Evolutionary conservation across 208 protist genomes (phyloP).

Genomic region (Entamoeba moshkovskii): DNA sequence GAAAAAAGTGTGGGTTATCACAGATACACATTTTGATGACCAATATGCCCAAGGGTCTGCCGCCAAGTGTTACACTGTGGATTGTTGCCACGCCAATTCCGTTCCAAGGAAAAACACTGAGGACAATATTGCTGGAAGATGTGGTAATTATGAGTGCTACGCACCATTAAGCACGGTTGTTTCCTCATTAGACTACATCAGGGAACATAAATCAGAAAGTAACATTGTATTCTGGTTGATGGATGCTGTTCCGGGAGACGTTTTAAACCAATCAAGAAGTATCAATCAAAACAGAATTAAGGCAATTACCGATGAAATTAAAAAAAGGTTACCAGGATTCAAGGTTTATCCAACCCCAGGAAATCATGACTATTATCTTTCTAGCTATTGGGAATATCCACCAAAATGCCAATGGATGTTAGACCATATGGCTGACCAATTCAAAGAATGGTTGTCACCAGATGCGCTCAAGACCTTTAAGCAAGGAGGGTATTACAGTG

Average conservation of each 20-base stretch:
- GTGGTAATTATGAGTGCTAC: background rate
- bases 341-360: background rate
- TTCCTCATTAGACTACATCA: background rate
- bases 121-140: background rate
- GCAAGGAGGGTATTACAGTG: background rate
- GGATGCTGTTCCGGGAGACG: background rate
- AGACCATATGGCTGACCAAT: background rate
- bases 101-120: background rate
- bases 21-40: background rate
- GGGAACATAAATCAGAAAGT: background rate
- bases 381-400: background rate
- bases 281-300: background rate
- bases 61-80: background rate
- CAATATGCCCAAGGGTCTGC: background rate
- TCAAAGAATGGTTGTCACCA: background rate
- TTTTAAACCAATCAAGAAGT: background rate
- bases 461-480: background rate
- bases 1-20: background rate
- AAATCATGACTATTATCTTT: background rate
- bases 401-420: background rate
- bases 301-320: background rate
- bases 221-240: background rate
- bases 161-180: background rate
- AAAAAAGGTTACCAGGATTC: background rate
- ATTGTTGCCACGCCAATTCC: background rate